A percentile compares a stretch with the other conserved stretches of the same genome.
Evolutionary conservation across 768 basidiomycete genomes (phyloP).

Genomic region (Suillus ampliporus): DNA sequence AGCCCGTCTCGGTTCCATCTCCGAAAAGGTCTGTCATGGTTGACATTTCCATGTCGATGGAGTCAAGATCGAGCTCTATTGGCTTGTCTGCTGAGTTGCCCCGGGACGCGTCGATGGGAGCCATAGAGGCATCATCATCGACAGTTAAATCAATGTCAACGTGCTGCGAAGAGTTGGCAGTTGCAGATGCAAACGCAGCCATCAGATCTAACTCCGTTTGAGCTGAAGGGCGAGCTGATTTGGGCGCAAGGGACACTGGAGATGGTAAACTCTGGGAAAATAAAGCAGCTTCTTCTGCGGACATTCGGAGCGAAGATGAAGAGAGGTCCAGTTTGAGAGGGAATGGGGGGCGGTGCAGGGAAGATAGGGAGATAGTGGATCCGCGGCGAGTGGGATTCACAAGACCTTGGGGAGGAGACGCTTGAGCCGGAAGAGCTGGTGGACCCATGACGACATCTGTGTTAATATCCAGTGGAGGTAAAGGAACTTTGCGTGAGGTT

Average conservation of each 20-base stretch:
- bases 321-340: constrained; percentile 85
- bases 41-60: constrained; percentile 67
- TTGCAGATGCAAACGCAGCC: constrained; percentile 58
- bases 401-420: constrained; percentile 41
- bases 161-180: constrained; percentile 35
- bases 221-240: constrained; percentile 70
- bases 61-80: constrained; percentile 78
- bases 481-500: constrained; percentile 26
- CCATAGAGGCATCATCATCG: constrained; percentile 38
- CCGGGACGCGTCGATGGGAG: constrained; percentile 37
- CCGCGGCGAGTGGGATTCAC: constrained; percentile 57
- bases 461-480: constrained; percentile 26
- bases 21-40: constrained; percentile 59
- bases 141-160: constrained; percentile 68
- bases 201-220: constrained; percentile 65
- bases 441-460: constrained; percentile 26
- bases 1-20: constrained; percentile 43
- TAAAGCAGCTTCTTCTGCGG: constrained; percentile 64
- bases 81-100: constrained; percentile 81
- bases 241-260: constrained; percentile 83
- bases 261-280: constrained; percentile 67
- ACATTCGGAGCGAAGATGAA: constrained; percentile 64
- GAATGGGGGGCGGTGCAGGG: constrained; percentile 71
- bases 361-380: constrained; percentile 81
- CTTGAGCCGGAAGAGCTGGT: constrained; percentile 38